Base-by-base conservation (phyloP, 352 stramenopile genomes). In the Phytopythium montanum region DNA sequence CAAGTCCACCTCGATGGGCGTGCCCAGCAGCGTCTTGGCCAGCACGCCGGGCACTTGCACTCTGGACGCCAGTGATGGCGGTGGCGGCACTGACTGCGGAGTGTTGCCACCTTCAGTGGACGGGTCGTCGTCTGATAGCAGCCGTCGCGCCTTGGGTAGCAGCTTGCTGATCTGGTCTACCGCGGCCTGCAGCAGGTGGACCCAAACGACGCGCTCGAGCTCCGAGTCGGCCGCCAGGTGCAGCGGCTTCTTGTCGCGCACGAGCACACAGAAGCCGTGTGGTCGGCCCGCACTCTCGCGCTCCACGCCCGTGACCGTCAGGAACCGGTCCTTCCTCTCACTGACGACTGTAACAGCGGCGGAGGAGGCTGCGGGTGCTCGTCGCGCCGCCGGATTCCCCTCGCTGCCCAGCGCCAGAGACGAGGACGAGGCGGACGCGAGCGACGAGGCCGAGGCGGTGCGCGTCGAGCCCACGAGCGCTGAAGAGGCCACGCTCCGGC, bases 201-300 rank as follows among this genome's bases (percentile, higher is more conserved):
- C 64, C 82, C 82, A 90, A 62, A 92, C 58, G 28, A 90, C 81
- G 49, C 79, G 71, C 64, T 90, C 82, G 53, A 92, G 70, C 58
- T 90, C 82, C n/a, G 68, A 87, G 54, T 90, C 75, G 36, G 76
- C 71, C 9, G 72, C 69, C 4, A 92, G 49, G 61, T 92, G 82
- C 56, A 92, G 56, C 31, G 62, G 58, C 34, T 86, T 84, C 60
- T 84, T 86, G 63, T 86, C 72, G 55, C 76, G 69, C 7, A 75
- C 81, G 26, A 73, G 54, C n/a, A 90, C 60, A 38, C 51, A 58
- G 28, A 92, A 84, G 31, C 78, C 82, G 48, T 90, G 80, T n/a
- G 70, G 48, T 4, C 79, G 71, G 1, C 81, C 79, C 1, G 71
- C 76, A 33, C 67, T 77, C 56, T 92, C 85, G 36, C 84, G 85